These are phyloP conservation scores for Cercospora canescens DNA, from an alignment of 2,329 filamentous ascomycete species.

Conservation along the genomic window DNA sequence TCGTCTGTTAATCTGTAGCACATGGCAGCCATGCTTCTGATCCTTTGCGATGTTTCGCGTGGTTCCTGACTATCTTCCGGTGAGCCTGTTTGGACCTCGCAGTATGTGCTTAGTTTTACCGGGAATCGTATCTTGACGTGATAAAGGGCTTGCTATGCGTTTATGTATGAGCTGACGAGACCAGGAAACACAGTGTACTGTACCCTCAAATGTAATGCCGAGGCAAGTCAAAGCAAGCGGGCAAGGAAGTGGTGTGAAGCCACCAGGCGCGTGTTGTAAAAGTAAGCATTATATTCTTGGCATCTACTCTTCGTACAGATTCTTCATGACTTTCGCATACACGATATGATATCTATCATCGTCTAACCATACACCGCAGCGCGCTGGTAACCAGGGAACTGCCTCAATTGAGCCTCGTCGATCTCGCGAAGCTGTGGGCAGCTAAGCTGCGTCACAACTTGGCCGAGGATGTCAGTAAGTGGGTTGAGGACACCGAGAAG, in stretches of 20 bases:
- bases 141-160: too few relatives aligned
- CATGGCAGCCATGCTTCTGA: background rate
- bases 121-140: too few relatives aligned
- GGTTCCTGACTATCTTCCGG: background rate
- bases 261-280: background rate
- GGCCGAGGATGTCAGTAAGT: constrained; percentile 15
- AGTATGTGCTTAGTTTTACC: too few relatives aligned
- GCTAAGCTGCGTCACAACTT: constrained; percentile 20
- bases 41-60: background rate
- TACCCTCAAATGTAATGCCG: too few relatives aligned
- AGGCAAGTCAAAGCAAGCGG: too few relatives aligned
- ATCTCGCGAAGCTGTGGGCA: constrained; percentile 32
- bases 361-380: constrained; percentile 17
- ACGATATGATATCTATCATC: background rate
- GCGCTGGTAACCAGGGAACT: constrained; percentile 32
- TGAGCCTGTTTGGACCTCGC: background rate
- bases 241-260: background rate
- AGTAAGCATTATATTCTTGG: background rate
- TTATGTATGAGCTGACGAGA: too few relatives aligned
- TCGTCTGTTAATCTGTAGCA: background rate
- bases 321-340: background rate
- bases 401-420: constrained; percentile 29
- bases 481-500: constrained; percentile 16
- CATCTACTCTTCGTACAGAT: background rate
- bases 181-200: too few relatives aligned